Evolutionary conservation across 768 basidiomycete genomes (phyloP), one percentile per base, ranked within the genome.

Genomic region (Hydnum rufescens): DNA sequence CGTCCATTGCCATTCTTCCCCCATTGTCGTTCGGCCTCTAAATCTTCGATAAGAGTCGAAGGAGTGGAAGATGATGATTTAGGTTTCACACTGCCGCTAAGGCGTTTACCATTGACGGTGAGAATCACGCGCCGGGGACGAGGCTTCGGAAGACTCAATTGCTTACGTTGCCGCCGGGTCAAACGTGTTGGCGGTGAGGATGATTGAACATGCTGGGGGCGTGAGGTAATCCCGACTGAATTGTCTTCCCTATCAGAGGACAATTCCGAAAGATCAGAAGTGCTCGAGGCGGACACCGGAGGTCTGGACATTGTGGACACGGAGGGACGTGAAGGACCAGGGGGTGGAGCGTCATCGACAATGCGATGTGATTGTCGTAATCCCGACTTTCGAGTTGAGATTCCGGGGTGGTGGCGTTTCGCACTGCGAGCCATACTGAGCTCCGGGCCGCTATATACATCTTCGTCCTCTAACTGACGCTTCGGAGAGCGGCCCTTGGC

Each of bases 111-210:
- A n/a, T 53, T 53, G 32, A 56, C 55, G 8, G 42, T 32, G 4
- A 55, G 32, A 16, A 55, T 32, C 13, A 56, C 55, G 3, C 55
- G 22, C 36, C 49, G 49, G 8, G 54, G 48, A 31, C 32, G 51
- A 28, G 68, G 60, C 61, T 77, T 82, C 0, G 81, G 80, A 42
- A 85, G 61, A 1, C 80, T 79, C 6, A 79, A 67, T n/a, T 67
- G 68, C 65, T 78, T 85, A 31, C 79, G 70, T 64, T 87, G 75
- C 22, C 82, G 67, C 47, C 78, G 66, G 4, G 82, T 86, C 44
- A 86, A n/a, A n/a, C n/a, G n/a, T n/a, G n/a, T n/a, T n/a, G n/a
- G n/a, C n/a, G n/a, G n/a, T n/a, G n/a, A n/a, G n/a, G n/a, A n/a
- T n/a, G n/a, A n/a, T n/a, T n/a, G n/a, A n/a, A n/a, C n/a, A n/a